phyloP scores from a whole-genome alignment of 371 early-diverging fungal species.

The Apophysomyces ossiformis region DNA sequence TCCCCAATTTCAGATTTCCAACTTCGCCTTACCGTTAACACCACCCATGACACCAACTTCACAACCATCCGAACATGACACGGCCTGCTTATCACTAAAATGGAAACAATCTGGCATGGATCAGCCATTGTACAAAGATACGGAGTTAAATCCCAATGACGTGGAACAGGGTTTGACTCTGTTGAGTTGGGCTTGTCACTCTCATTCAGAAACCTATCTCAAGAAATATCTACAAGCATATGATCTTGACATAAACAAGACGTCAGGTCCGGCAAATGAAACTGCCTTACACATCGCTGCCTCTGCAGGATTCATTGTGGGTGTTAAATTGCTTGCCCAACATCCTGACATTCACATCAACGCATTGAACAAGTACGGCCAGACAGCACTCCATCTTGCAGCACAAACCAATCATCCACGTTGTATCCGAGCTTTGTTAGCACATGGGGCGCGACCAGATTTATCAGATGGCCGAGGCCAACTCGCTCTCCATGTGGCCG shows the following conservation, averaged over 20 bases:
- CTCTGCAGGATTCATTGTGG: constrained; percentile 34
- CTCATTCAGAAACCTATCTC: constrained; percentile 30
- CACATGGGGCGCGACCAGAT: constrained; percentile 34
- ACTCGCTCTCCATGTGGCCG: constrained; percentile 39
- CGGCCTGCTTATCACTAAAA: background rate
- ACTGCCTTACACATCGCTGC: constrained; percentile 50
- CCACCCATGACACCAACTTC: constrained; percentile 4
- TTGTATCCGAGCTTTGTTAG: constrained; percentile 26
- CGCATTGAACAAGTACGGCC: constrained; percentile 24
- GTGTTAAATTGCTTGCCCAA: constrained; percentile 28
- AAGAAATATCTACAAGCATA: constrained; percentile 20
- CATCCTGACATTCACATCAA: constrained; percentile 36
- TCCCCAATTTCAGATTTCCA: background rate
- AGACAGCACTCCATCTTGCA: constrained; percentile 43
- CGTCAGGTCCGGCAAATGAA: constrained; percentile 23
- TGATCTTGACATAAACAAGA: constrained; percentile 35
- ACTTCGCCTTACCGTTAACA: background rate
- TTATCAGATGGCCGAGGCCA: constrained; percentile 25
- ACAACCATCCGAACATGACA: background rate
- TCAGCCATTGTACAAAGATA: background rate
- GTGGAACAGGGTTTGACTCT: constrained; percentile 25
- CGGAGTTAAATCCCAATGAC: background rate
- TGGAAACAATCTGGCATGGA: background rate
- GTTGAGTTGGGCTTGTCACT: constrained; percentile 41
- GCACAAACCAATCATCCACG: constrained; percentile 31